A percentile compares a stretch with the other conserved stretches of the same genome.
phyloP scores from a whole-genome alignment of 192 early-diverging fungal genomes.

The Gryganskiella cystojenkinii region DNA sequence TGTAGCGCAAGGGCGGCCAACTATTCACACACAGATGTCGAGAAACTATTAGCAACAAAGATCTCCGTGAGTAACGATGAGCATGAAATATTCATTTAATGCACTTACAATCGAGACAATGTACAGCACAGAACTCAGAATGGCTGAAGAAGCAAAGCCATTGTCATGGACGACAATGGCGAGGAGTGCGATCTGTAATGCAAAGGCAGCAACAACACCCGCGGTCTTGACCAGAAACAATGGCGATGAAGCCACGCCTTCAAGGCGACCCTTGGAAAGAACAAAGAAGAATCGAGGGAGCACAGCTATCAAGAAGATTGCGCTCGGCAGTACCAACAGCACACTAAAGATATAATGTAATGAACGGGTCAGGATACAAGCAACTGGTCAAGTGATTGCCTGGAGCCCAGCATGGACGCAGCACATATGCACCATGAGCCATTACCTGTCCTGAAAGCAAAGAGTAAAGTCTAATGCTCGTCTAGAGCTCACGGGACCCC shows the following conservation, averaged over 20 bases:
- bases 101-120: constrained; percentile 10
- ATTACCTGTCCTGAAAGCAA: constrained; percentile 15
- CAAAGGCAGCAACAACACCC: constrained; percentile 3
- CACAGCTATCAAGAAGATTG: constrained; percentile 7
- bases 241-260: constrained; percentile 7
- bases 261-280: constrained; percentile 13
- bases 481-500: constrained; percentile 7
- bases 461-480: constrained; percentile 10
- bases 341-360: constrained; percentile 1
- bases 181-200: constrained; percentile 8
- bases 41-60: constrained; percentile 1
- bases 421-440: too few relatives aligned
- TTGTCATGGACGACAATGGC: constrained; percentile 1
- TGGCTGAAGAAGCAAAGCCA: constrained; percentile 3
- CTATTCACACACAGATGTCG: constrained; percentile 3
- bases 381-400: background rate
- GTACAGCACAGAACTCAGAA: constrained; percentile 16
- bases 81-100: background rate
- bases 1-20: constrained; percentile 9
- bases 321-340: constrained; percentile 7
- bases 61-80: background rate
- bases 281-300: constrained; percentile 11
- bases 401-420: background rate
- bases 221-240: constrained; percentile 10
- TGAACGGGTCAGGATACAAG: background rate